Conservation (phyloP, 1,284 basidiomycete genomes). For the Thecaphora thlaspeos region DNA sequence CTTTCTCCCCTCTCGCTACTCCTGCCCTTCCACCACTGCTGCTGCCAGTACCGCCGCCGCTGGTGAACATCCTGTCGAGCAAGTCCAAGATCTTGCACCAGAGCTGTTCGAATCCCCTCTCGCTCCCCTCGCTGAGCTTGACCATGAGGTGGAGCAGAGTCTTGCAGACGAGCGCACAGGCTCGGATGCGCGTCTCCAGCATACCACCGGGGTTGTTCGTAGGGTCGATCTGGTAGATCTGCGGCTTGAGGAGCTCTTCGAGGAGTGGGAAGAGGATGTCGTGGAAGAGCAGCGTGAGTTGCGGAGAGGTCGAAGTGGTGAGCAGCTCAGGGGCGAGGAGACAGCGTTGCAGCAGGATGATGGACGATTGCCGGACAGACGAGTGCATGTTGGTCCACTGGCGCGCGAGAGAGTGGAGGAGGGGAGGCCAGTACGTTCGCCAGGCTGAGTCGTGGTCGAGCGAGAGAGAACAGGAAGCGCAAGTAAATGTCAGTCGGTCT, state of each 20-base stretch:
- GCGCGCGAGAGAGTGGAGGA: conserved; percentile 73
- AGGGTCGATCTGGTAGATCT: conserved; percentile 75
- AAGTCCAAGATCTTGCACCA: too few relatives aligned
- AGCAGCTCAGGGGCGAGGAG: too few relatives aligned
- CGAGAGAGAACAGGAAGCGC: too few relatives aligned
- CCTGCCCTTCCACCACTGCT: too few relatives aligned
- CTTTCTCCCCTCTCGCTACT: too few relatives aligned
- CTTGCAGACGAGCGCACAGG: conserved; percentile 86
- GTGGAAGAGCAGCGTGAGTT: conserved; percentile 68
- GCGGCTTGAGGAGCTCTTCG: conserved; percentile 84
- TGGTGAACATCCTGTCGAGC: too few relatives aligned
- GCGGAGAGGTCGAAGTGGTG: conserved; percentile 6
- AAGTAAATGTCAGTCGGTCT: too few relatives aligned
- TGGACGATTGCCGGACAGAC: conserved; percentile 79
- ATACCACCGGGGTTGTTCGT: conserved; percentile 76
- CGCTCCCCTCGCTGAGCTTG: too few relatives aligned
- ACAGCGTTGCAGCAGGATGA: conserved; percentile 81
- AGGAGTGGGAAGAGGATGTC: conserved; percentile 86
- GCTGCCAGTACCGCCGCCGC: too few relatives aligned
- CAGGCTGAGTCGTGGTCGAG: too few relatives aligned
- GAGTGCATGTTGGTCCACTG: conserved; percentile 83
- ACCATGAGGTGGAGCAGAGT: conserved; percentile 90
- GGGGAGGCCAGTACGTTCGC: too few relatives aligned
- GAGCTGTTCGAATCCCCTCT: too few relatives aligned
- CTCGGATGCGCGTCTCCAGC: conserved; percentile 82